phyloP scores from a whole-genome alignment of 805 yeast genomes.

The Komagataella pseudopastoris region DNA sequence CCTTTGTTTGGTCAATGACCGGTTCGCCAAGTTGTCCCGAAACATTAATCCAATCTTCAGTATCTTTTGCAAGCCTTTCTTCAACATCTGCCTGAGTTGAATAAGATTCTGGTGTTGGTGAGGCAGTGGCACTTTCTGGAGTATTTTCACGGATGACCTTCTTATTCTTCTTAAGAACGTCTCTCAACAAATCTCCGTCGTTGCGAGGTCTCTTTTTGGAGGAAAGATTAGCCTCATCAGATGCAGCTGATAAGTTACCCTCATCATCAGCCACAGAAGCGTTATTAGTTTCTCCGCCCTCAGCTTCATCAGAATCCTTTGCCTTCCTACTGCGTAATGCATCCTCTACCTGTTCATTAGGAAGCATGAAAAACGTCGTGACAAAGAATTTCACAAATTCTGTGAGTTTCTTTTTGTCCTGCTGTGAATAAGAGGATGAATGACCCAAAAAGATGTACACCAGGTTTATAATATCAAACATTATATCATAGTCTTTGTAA shows the following conservation, averaged over 20 bases:
- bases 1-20: constrained; percentile 6
- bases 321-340: constrained; percentile 3
- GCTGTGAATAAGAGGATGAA: constrained; percentile 61
- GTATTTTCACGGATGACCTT: constrained; percentile 10
- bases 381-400: constrained; percentile 61
- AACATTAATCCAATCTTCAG: constrained; percentile 20
- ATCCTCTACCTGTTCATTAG: constrained; percentile 23
- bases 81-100: constrained; percentile 9
- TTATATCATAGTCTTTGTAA: constrained; percentile 52
- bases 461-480: constrained; percentile 62
- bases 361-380: constrained; percentile 55
- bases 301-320: constrained; percentile 10
- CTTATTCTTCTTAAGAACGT: constrained; percentile 43
- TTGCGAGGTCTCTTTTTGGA: constrained; percentile 34
- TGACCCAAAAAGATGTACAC: constrained; percentile 53
- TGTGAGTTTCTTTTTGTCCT: constrained; percentile 67
- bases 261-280: constrained; percentile 6
- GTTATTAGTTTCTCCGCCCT: constrained; percentile 9
- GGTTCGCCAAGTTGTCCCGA: constrained; percentile 11
- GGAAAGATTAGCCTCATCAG: constrained; percentile 13
- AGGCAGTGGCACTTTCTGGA: neutral
- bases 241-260: neutral
- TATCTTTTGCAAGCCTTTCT: constrained; percentile 13
- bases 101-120: constrained; percentile 6
- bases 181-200: constrained; percentile 42